phyloP scores from a whole-genome alignment of 2,329 filamentous ascomycete genomes.

The Thelonectria rubi region DNA sequence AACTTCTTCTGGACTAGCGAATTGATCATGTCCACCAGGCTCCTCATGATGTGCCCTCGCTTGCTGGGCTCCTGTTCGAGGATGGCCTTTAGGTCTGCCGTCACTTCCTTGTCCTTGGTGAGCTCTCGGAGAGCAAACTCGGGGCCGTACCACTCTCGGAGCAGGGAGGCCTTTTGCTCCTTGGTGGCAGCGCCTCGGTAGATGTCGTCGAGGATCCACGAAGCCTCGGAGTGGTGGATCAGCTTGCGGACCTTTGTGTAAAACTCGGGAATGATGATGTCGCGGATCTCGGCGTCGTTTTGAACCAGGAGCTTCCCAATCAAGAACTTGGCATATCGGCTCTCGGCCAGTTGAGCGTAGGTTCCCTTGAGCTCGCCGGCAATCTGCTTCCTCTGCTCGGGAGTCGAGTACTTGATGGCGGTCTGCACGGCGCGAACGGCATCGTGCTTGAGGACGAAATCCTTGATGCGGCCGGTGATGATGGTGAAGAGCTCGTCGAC shows the following conservation, averaged over 20 bases:
- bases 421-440: conserved; percentile 96
- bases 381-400: conserved; percentile 85
- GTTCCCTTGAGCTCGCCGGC: conserved; percentile 85
- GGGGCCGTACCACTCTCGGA: conserved; percentile 95
- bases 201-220: conserved; percentile 97
- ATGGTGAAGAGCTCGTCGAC: conserved; percentile 91
- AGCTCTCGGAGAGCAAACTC: conserved; percentile 85
- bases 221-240: conserved; percentile 95
- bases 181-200: conserved; percentile 89
- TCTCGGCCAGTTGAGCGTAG: conserved; percentile 87
- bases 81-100: conserved; percentile 77
- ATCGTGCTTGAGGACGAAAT: conserved; percentile 98
- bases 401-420: conserved; percentile 92
- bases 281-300: conserved; percentile 84
- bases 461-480: conserved; percentile 88
- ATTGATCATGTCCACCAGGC: conserved; percentile 87
- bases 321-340: conserved; percentile 96
- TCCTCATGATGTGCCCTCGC: conserved; percentile 84
- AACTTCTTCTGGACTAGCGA: conserved; percentile 94
- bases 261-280: conserved; percentile 92
- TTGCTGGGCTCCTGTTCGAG: conserved; percentile 84
- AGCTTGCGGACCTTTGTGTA: conserved; percentile 91
- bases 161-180: conserved; percentile 83
- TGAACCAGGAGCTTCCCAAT: conserved; percentile 96
- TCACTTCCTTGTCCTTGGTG: conserved; percentile 62